A percentile compares a stretch with the other conserved stretches of the same genome.
Evolutionary conservation across 1,284 basidiomycete species (phyloP).

Genomic region (Mycosarcoma mackinlayi): DNA sequence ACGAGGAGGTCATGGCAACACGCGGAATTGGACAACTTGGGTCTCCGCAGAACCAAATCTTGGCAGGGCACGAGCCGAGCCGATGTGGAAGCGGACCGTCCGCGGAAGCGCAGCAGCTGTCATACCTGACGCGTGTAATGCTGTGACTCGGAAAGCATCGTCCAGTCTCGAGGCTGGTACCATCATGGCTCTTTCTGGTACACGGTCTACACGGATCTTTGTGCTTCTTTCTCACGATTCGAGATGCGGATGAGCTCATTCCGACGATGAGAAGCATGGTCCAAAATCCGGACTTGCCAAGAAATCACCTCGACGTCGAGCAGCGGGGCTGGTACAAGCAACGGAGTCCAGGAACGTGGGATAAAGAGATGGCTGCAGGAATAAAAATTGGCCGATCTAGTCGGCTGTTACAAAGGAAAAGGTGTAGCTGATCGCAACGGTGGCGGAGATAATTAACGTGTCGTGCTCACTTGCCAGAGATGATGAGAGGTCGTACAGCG

Average conservation of each 20-base stretch:
- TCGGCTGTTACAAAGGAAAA: constrained; percentile 9
- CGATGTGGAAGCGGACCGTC: background rate
- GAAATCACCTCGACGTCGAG: no score
- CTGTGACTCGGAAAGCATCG: constrained; percentile 10
- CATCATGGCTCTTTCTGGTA: background rate
- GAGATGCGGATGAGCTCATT: background rate
- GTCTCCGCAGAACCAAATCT: constrained; percentile 2
- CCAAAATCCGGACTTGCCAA: background rate
- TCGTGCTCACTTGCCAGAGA: constrained; percentile 1
- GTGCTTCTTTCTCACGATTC: background rate
- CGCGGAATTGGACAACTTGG: constrained; percentile 5
- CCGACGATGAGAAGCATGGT: background rate
- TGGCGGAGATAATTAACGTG: constrained; percentile 8
- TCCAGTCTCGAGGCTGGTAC: background rate
- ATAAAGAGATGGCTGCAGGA: background rate
- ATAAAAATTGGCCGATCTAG: constrained; percentile 16
- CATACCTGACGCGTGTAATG: constrained; percentile 5
- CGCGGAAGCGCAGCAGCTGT: constrained; percentile 3
- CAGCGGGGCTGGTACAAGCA: no score
- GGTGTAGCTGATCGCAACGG: constrained; percentile 2
- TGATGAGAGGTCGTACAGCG: background rate
- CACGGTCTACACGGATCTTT: background rate
- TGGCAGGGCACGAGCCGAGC: background rate
- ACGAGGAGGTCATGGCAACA: background rate
- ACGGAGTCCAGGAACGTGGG: no score